Evolutionary conservation across 169 alveolate genomes (phyloP).

Genomic region (Eimeria acervulina): DNA sequence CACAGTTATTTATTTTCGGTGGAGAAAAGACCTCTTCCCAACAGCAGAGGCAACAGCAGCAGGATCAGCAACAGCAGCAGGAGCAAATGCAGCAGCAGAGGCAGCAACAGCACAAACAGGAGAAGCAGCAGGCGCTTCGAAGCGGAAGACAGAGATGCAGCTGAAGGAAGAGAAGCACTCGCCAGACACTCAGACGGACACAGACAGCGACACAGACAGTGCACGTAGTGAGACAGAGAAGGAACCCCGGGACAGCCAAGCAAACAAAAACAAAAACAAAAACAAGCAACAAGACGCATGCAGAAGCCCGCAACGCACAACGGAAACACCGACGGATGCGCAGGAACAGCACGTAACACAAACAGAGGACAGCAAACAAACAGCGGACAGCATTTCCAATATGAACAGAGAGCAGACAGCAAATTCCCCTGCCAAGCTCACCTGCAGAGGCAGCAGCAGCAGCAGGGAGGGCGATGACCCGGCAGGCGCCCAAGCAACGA

Average conservation of each 20-base stretch:
- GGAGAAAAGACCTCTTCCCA: slow-evolving; percentile 68
- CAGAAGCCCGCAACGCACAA: background rate
- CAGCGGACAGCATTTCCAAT: background rate
- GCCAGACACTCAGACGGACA: background rate
- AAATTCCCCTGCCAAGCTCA: too few species aligned
- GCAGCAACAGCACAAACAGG: slow-evolving; percentile 18
- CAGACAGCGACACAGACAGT: background rate
- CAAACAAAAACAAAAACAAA: background rate
- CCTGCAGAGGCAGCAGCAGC: slow-evolving; percentile 10
- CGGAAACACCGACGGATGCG: background rate
- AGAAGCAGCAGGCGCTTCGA: background rate
- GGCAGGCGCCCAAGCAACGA: background rate
- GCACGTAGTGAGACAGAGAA: background rate
- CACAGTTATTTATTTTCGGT: slow-evolving; percentile 76
- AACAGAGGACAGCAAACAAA: background rate
- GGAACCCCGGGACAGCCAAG: background rate
- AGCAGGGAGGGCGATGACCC: background rate
- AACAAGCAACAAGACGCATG: background rate
- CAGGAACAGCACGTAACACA: background rate
- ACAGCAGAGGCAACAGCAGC: background rate
- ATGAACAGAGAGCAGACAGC: background rate
- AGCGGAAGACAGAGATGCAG: background rate
- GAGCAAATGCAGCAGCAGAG: background rate
- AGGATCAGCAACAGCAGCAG: background rate
- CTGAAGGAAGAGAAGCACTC: background rate